phyloP scores from a whole-genome alignment of 2,329 filamentous ascomycete species.

The Fusarium burgessii region DNA sequence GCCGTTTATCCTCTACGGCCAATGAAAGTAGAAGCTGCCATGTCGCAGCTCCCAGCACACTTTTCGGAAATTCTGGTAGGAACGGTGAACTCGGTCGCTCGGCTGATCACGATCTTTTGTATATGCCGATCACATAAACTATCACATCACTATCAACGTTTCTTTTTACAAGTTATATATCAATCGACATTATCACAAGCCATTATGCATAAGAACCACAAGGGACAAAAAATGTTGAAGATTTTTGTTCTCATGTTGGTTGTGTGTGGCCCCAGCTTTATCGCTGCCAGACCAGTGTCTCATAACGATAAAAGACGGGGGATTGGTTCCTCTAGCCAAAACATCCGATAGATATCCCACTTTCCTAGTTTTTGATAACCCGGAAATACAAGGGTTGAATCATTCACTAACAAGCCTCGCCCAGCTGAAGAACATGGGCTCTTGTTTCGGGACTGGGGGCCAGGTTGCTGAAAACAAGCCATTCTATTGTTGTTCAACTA shows the following conservation, averaged over 20 bases:
- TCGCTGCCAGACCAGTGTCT: slow-evolving; percentile 46
- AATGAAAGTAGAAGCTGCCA: slow-evolving; percentile 10
- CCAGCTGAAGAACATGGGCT: slow-evolving; percentile 22
- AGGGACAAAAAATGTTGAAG: slow-evolving; percentile 11
- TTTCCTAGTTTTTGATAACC: slow-evolving; percentile 7
- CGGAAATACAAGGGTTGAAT: slow-evolving; percentile 18
- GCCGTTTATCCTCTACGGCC: slow-evolving; percentile 7
- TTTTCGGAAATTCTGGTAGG: slow-evolving; percentile 30
- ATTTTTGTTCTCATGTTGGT: slow-evolving; percentile 4
- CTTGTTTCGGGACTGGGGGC: slow-evolving; percentile 34
- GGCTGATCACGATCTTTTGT: slow-evolving; percentile 26
- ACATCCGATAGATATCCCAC: slow-evolving; percentile 16
- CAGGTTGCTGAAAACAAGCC: slow-evolving; percentile 27
- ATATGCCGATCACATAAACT: slow-evolving; percentile 19
- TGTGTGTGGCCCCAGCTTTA: slow-evolving; percentile 27
- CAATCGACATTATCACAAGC: slow-evolving; percentile 1
- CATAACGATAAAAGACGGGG: slow-evolving; percentile 28
- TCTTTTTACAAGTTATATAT: neutral
- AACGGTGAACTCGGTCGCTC: slow-evolving; percentile 23
- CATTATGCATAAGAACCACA: neutral
- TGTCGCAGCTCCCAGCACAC: slow-evolving; percentile 16
- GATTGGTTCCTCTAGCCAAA: slow-evolving; percentile 25
- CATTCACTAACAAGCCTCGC: slow-evolving; percentile 14
- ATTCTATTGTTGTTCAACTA: slow-evolving; percentile 12
- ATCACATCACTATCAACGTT: neutral